phyloP scores from a whole-genome alignment of 257 asterid genomes.

The Linderniella brevidens region DNA sequence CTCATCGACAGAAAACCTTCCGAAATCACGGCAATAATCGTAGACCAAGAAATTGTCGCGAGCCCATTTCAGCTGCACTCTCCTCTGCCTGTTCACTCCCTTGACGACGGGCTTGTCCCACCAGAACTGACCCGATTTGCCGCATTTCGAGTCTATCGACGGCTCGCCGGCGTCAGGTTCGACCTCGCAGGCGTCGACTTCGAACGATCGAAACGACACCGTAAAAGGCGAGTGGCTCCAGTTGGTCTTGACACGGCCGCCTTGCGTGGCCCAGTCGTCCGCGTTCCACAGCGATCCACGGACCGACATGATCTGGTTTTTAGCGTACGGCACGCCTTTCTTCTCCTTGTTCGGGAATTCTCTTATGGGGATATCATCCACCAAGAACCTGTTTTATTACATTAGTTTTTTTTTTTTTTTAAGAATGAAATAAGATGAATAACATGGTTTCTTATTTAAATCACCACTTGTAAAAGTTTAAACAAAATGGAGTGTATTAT shows the following conservation, averaged over 20 bases:
- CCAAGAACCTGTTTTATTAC: constrained; percentile 27
- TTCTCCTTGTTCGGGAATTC: constrained; percentile 44
- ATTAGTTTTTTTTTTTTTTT: background rate
- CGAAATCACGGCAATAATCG: too few species aligned
- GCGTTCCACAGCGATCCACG: constrained; percentile 71
- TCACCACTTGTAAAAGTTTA: too few species aligned
- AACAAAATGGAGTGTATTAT: too few species aligned
- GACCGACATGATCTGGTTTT: constrained; percentile 54
- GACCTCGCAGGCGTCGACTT: constrained; percentile 31
- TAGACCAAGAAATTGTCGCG: too few species aligned
- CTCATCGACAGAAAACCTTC: too few species aligned
- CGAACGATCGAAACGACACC: constrained; percentile 35
- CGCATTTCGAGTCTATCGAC: too few species aligned
- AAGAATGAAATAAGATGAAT: too few species aligned
- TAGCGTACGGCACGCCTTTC: constrained; percentile 46
- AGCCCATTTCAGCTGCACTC: too few species aligned
- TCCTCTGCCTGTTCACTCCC: too few species aligned
- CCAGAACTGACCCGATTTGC: too few species aligned
- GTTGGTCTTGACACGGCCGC: constrained; percentile 54
- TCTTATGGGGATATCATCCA: constrained; percentile 53
- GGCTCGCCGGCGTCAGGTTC: constrained; percentile 18
- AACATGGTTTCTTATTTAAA: too few species aligned
- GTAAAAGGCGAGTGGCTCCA: constrained; percentile 60
- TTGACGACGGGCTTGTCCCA: too few species aligned
- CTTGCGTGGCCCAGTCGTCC: constrained; percentile 80